Conservation (phyloP, 73 alveolate species). For the Paramecium sonneborni region DNA sequence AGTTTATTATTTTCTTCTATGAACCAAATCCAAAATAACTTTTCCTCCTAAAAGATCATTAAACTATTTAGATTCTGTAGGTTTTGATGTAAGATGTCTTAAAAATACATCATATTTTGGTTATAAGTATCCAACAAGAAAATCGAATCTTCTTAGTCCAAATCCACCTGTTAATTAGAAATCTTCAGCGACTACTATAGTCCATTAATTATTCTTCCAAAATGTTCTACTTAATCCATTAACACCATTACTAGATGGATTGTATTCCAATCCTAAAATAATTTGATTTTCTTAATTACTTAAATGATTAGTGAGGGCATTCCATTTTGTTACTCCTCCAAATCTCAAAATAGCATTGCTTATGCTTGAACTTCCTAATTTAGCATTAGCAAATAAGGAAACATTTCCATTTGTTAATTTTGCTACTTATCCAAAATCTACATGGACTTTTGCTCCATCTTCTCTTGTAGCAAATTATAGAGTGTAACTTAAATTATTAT, state of each 20-base stretch:
- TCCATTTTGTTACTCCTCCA: background rate
- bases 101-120: background rate
- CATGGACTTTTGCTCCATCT: background rate
- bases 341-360: background rate
- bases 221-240: background rate
- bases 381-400: constrained; percentile 15
- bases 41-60: background rate
- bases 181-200: background rate
- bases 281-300: background rate
- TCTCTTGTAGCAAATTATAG: constrained; percentile 25
- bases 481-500: background rate
- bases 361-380: background rate
- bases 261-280: background rate
- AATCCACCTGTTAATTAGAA: background rate
- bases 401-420: background rate
- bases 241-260: background rate
- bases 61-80: background rate
- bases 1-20: background rate
- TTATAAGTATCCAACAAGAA: background rate
- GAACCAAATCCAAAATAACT: background rate
- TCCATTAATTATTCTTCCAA: background rate
- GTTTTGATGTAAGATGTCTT: background rate
- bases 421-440: constrained; percentile 18
- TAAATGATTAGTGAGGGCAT: background rate
- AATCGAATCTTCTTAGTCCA: background rate